Evolutionary conservation across 2,329 filamentous ascomycete species (phyloP), one percentile per base, ranked within the genome.

Genomic region (Pleoardoris graminearum): DNA sequence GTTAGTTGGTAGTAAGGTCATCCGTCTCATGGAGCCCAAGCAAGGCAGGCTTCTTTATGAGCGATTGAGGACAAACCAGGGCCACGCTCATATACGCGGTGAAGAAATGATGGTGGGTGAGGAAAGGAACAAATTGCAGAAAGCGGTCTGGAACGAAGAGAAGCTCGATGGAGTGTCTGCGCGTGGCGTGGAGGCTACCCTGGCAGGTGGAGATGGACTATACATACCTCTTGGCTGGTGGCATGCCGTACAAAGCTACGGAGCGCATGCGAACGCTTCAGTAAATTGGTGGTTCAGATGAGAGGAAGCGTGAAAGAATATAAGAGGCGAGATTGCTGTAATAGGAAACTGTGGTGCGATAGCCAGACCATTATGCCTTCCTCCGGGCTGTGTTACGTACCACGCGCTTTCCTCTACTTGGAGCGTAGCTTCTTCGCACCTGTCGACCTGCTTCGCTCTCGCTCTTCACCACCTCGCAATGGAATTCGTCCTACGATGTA

Each of bases 61-160:
- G 67, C 27, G 77, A 82, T n/a, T 50, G 48, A 38, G 46, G 39
- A 36, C 48, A 43, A 17, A 63, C 48, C 64, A 59, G n/a, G 62
- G 63, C 49, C 53, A 75, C 44, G 79, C 77, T 19, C 76, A 75
- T 12, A 80, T 97, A 60, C 81, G 91, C 51, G 89, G 89, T 0
- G 81, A 86, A 10, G 91, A 96, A 68, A 97, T 97, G 92, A 97
- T 97, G 91, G 80, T 86, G 46, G 91, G 91, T 0, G 73, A 76
- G 1, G 90, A 96, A 74, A 85, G 85, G 59, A 72, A 78, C 17
- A 76, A 80, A 2, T 72, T 97, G 12, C 84, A 92, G 58, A 75
- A 81, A 1, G 85, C 81, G 3, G 80, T 96, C 2, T 97, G 93
- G 94, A 75, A 72, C 11, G 46, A 55, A 2, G 60, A 63, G 3